Evolutionary conservation across 2,329 filamentous ascomycete genomes (phyloP), one percentile per base, ranked within the genome.

Genomic region (Ophiostoma sp.): DNA sequence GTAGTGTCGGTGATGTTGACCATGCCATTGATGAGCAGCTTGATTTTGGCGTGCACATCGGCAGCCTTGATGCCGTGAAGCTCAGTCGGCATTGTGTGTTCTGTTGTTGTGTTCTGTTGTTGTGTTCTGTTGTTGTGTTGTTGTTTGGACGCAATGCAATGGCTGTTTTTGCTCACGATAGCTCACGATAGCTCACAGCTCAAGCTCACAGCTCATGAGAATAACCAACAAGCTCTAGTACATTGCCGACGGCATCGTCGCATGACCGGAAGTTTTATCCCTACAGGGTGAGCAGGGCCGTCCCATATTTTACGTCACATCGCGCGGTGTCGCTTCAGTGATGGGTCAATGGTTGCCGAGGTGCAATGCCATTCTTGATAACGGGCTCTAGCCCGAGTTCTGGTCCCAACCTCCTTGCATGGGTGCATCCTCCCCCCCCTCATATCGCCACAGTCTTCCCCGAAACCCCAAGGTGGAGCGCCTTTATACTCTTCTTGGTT

Each of bases 1-100:
- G 89, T 91, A 54, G 83, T 85, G 80, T 94, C 91, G 76, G 87
- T 87, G 79, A 94, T 93, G 79, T 91, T 91, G 77, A 94, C 84
- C 60, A 94, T 83, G 76, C 91, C 91, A 76, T 89, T 80, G 75
- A 92, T 93, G 71, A 94, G 83, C 23, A 87, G 82, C 54, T 86
- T 82, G 76, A 94, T 88, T 71, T 86, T 83, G 73, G 78, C 78
- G 76, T 86, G 83, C 72, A 86, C 78, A 70, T 84, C 80, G 72
- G 77, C 77, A 27, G 83, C 78, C 72, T 81, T 80, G 77, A 86
- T 78, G 68, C 82, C 82, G 72, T 84, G 77, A 65, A 82, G 72
- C 74, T 81, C 77, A 71, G 78, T 72, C 20, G 81, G 81, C 80
- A 83, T 73, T 77, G 72, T 66, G n/a, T 52, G 35, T n/a, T n/a